phyloP scores from a whole-genome alignment of 139 green algal species.

The Closterium sp. region DNA sequence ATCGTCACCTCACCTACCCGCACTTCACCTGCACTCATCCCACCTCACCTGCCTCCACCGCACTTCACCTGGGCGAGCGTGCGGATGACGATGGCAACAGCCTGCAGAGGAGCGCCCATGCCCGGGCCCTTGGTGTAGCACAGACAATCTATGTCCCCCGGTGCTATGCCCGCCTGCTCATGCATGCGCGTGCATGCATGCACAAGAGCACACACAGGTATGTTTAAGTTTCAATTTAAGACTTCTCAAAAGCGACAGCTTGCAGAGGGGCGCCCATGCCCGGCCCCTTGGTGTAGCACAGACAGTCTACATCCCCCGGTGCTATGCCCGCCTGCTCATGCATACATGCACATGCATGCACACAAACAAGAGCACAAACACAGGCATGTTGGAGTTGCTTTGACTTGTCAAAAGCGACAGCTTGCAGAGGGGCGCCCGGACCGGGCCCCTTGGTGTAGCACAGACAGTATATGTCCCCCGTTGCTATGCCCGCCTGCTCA shows the following conservation, averaged over 20 bases:
- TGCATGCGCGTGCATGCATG: slow-evolving; percentile 42
- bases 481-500: slow-evolving; percentile 58
- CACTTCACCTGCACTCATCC: too few relatives aligned
- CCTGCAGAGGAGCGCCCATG: slow-evolving; percentile 72
- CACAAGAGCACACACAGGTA: slow-evolving; percentile 61
- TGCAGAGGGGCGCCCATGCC: slow-evolving; percentile 78
- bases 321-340: slow-evolving; percentile 57
- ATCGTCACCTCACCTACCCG: too few relatives aligned
- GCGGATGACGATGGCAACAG: slow-evolving; percentile 77
- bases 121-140: slow-evolving; percentile 88
- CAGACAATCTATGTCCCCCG: slow-evolving; percentile 66
- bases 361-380: slow-evolving; percentile 66
- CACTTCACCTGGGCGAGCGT: slow-evolving; percentile 57
- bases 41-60: too few relatives aligned
- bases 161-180: slow-evolving; percentile 59
- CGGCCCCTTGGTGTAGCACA: slow-evolving; percentile 87
- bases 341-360: slow-evolving; percentile 44
- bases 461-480: slow-evolving; percentile 66
- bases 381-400: too few relatives aligned
- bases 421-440: slow-evolving; percentile 72
- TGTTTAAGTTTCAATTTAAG: too few relatives aligned
- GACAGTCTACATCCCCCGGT: slow-evolving; percentile 61
- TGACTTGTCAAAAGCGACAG: too few relatives aligned
- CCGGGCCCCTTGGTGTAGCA: slow-evolving; percentile 88
- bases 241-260: too few relatives aligned